Evolutionary conservation across 169 alveolate genomes (phyloP), one percentile per base, ranked within the genome.

Genomic region (Babesia sp.): DNA sequence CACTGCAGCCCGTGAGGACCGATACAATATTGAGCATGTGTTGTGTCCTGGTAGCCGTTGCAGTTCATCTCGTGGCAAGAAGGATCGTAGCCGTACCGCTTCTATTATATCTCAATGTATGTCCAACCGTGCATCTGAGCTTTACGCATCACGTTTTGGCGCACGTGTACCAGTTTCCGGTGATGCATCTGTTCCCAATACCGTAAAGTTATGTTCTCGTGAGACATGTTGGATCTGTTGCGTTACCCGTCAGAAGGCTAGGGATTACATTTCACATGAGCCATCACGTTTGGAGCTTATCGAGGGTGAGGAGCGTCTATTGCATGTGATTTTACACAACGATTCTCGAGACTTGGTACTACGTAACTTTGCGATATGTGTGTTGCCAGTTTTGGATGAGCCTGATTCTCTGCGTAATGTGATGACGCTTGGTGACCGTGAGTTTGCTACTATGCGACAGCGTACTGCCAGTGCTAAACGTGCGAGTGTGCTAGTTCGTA

Each of bases 301-400:
- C 1, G 63, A 50, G 16, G 75, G 75, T 16, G 84, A 73, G 26
- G 71, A 42, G 57, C 28, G 45, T 14, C 67, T 73, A 24, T 31
- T 73, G 29, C 54, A 37, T 34, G 59, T 73, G 45, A 61, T 44
- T 12, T 29, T 73, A 11, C 53, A 63, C 12, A 73, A 73, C 68
- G 51, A 48, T 41, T 60, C 71, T n/a, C 28, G 9, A 3, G 20
- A 46, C 45, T 45, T 60, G 34, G 18, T 26, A n/a, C 24, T 73
- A 29, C 8, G 22, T 0, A 50, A 61, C 45, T 18, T 73, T 24
- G 36, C 22, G 0, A 37, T 73, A n/a, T 41, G 75, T 16, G 74
- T 58, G 29, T 51, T 73, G 6, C 84, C 84, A 18, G 41, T 50
- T 7, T 46, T 64, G 22, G 59, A 64, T 20, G 74, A 64, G 61